phyloP scores from a whole-genome alignment of 2,329 filamentous ascomycete species.

The Aureobasidium vineae region DNA sequence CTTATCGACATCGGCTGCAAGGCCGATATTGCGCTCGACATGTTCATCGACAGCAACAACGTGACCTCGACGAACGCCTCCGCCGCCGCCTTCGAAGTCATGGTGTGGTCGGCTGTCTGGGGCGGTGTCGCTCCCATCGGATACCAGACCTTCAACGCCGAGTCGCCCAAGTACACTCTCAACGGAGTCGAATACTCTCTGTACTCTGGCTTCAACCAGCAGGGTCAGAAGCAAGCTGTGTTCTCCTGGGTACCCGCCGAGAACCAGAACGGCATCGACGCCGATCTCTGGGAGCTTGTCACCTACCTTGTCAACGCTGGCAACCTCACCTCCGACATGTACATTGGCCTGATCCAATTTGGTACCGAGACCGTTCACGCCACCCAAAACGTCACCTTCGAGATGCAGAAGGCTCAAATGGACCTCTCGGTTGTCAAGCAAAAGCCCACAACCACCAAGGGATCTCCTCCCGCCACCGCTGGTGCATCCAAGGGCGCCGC shows the following conservation, averaged over 20 bases:
- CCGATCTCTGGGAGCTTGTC: conserved; percentile 19
- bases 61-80: conserved; percentile 18
- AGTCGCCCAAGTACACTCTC: conserved; percentile 17
- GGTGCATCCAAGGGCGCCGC: conserved; percentile 14
- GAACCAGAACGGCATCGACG: conserved; percentile 9
- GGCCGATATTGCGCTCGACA: conserved; percentile 26
- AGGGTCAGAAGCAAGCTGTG: conserved; percentile 25
- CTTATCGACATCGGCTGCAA: conserved; percentile 14
- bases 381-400: conserved; percentile 21
- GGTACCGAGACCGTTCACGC: conserved; percentile 26
- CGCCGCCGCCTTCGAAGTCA: conserved; percentile 25
- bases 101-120: conserved; percentile 26
- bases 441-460: conserved; percentile 21
- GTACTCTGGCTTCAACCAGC: conserved; percentile 24
- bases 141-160: conserved; percentile 20
- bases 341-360: conserved; percentile 22
- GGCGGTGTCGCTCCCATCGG: conserved; percentile 25
- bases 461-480: conserved; percentile 18
- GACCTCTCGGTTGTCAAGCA: conserved; percentile 11
- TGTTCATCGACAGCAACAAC: conserved; percentile 24
- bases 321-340: conserved; percentile 21
- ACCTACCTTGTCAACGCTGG: conserved; percentile 1
- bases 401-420: conserved; percentile 23
- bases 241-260: conserved; percentile 24
- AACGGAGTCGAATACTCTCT: conserved; percentile 11